These are phyloP conservation scores for Rhodotorula kratochvilovae DNA, from an alignment of 768 basidiomycete species.

Conservation along the genomic window DNA sequence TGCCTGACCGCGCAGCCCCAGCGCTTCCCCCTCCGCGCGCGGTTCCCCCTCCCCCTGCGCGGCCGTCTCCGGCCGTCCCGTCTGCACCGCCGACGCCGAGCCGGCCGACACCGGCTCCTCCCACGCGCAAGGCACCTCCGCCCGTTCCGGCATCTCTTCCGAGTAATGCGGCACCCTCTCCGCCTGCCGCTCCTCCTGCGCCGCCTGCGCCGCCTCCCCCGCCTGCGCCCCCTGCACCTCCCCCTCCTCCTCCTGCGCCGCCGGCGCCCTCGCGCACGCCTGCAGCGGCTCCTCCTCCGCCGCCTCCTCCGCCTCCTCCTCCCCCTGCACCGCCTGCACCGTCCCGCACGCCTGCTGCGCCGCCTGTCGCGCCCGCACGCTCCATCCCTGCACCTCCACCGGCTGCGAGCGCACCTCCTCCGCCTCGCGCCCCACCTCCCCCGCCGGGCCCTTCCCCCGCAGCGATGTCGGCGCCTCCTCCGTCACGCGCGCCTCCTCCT, in stretches of 20 bases:
- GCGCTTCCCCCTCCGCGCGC: conserved; percentile 5
- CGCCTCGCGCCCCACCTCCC: background rate
- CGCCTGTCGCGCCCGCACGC: background rate
- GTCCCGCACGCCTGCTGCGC: background rate
- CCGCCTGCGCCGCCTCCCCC: background rate
- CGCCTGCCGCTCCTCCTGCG: background rate
- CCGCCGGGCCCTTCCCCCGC: background rate
- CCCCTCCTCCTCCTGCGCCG: background rate
- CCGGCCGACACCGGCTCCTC: background rate
- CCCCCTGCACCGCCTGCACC: background rate
- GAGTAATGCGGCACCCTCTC: background rate
- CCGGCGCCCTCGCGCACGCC: background rate
- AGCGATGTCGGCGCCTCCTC: background rate
- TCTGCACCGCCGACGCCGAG: background rate
- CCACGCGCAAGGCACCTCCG: conserved; percentile 5
- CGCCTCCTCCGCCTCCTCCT: background rate
- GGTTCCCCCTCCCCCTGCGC: background rate
- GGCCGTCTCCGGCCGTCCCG: background rate
- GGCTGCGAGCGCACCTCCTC: too few relatives aligned
- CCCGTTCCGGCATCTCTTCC: background rate
- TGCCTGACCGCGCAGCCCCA: background rate
- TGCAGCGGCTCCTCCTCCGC: background rate
- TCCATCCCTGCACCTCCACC: background rate
- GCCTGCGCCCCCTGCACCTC: too few relatives aligned
- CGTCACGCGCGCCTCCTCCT: background rate